Conservation (phyloP, 495 filamentous ascomycete species). For the Penicillium bovifimosum region DNA sequence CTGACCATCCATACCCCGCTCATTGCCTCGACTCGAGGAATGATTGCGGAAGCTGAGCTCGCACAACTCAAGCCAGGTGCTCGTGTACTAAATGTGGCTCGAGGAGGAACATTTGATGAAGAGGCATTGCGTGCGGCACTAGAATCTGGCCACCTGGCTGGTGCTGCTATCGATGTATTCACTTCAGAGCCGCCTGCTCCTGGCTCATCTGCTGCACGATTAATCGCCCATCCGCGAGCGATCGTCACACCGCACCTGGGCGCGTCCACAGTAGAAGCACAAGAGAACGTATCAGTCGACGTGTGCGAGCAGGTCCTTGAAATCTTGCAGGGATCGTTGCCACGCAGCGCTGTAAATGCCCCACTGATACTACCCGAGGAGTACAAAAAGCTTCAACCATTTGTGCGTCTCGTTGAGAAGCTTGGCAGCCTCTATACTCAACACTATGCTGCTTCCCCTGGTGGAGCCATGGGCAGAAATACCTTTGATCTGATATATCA, state of each 20-base stretch:
- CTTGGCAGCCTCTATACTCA: conserved; percentile 68
- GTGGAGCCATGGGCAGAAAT: conserved; percentile 36
- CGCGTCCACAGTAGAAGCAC: conserved; percentile 68
- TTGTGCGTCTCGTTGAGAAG: conserved; percentile 61
- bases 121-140: conserved; percentile 59
- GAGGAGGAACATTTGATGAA: conserved; percentile 74
- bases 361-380: conserved; percentile 69
- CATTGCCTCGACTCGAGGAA: conserved; percentile 61
- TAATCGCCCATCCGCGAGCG: conserved; percentile 58
- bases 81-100: conserved; percentile 62
- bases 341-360: conserved; percentile 66
- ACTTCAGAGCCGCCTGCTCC: conserved; percentile 57
- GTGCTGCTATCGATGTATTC: conserved; percentile 72
- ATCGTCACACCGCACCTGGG: conserved; percentile 69
- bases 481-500: conserved; percentile 66
- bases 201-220: conserved; percentile 45
- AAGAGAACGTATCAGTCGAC: conserved; percentile 69
- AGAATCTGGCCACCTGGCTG: conserved; percentile 60
- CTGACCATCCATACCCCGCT: conserved; percentile 72
- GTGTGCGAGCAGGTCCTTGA: conserved; percentile 68
- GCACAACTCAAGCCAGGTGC: conserved; percentile 60
- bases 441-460: conserved; percentile 46
- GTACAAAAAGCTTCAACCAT: conserved; percentile 62
- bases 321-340: conserved; percentile 59
- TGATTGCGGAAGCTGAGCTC: conserved; percentile 59